Evolutionary conservation across 2,329 filamentous ascomycete genomes (phyloP).

Genomic region (Colletotrichum plurivorum): DNA sequence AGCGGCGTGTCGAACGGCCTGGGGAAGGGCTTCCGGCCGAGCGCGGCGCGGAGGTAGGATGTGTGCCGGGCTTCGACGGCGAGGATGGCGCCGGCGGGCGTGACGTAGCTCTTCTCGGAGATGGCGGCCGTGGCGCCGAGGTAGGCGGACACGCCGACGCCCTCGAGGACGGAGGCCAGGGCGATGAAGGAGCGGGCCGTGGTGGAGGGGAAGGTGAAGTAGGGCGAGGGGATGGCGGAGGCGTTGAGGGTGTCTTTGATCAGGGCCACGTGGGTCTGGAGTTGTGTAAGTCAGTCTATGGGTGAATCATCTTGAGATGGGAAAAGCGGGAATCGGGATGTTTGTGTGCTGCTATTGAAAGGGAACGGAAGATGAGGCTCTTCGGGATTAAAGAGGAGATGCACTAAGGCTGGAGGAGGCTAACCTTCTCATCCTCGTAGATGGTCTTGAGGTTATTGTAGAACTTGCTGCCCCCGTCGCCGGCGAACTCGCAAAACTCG

Average conservation of each 20-base stretch:
- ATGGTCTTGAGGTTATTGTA: slow-evolving; percentile 72
- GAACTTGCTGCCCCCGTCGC: slow-evolving; percentile 57
- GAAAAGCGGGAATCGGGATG: not conserved
- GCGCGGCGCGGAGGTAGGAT: slow-evolving; percentile 69
- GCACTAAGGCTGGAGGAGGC: not conserved
- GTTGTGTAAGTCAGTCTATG: not conserved
- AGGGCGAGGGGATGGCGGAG: slow-evolving; percentile 56
- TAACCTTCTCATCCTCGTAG: slow-evolving; percentile 64
- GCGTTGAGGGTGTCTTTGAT: slow-evolving; percentile 63
- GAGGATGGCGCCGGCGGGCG: slow-evolving; percentile 73
- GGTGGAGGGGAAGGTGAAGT: slow-evolving; percentile 69
- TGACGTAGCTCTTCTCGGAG: slow-evolving; percentile 70
- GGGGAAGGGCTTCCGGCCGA: slow-evolving; percentile 67
- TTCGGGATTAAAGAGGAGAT: not conserved
- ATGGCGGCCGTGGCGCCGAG: slow-evolving; percentile 73
- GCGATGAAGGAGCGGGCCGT: slow-evolving; percentile 70
- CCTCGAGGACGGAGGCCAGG: slow-evolving; percentile 75
- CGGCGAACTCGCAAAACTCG: slow-evolving; percentile 68
- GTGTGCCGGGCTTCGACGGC: slow-evolving; percentile 76
- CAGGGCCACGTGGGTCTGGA: slow-evolving; percentile 68
- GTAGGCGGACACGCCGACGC: slow-evolving; percentile 75
- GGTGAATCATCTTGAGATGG: too few relatives aligned
- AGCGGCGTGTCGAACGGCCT: slow-evolving; percentile 74
- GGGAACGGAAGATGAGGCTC: not conserved
- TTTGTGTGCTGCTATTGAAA: not conserved